These are phyloP conservation scores for Aspergillus uvarum DNA, from an alignment of 2,329 filamentous ascomycete species.

Conservation along the genomic window DNA sequence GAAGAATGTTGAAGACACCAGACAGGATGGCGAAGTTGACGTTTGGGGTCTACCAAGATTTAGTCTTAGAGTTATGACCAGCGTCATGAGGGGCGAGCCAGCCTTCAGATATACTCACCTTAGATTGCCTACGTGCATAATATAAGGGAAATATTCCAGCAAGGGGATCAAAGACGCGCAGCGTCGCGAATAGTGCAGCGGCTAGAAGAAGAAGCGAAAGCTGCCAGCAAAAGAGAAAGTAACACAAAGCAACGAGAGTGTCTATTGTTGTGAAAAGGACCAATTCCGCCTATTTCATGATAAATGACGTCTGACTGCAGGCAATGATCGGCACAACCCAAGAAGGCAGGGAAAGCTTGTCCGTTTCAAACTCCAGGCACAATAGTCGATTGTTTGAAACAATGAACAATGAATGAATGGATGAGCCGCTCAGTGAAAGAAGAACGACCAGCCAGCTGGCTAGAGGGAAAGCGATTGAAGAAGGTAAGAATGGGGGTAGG, in stretches of 20 bases:
- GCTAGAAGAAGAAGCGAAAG: background rate
- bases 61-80: constrained; percentile 5
- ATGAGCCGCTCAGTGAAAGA: constrained; percentile 2
- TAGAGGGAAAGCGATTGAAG: background rate
- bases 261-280: constrained; percentile 7
- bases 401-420: constrained; percentile 2
- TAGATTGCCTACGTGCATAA: constrained; percentile 18
- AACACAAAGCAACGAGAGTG: background rate
- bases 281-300: constrained; percentile 1
- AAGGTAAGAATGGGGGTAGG: constrained; percentile 5
- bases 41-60: constrained; percentile 6
- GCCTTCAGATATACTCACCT: constrained; percentile 19
- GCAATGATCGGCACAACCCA: background rate
- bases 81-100: constrained; percentile 9
- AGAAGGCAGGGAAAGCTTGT: background rate
- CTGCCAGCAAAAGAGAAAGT: constrained; percentile 1
- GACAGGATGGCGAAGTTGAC: constrained; percentile 3
- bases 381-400: constrained; percentile 4
- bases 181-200: constrained; percentile 9
- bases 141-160: constrained; percentile 11
- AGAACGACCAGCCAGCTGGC: constrained; percentile 17
- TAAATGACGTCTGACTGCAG: constrained; percentile 3
- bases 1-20: constrained; percentile 7
- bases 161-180: constrained; percentile 18
- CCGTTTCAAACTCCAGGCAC: background rate